A percentile compares a stretch with the other conserved stretches of the same genome.
phyloP scores from a whole-genome alignment of 495 filamentous ascomycete genomes.

The Neurospora hispaniola region DNA sequence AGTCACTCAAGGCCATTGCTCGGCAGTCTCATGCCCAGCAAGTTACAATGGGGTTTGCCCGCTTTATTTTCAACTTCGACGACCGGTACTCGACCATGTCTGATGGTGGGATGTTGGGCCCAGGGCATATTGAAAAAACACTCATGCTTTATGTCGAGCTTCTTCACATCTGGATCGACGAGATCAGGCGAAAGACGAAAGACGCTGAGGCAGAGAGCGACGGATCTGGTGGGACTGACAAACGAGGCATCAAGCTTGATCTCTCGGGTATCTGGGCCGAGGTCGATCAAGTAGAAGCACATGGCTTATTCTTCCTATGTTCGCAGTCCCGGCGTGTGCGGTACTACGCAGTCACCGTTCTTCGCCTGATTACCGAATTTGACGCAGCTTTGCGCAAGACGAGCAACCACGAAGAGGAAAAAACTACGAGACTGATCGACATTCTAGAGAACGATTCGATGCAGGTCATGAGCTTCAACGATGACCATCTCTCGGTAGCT shows the following conservation, averaged over 20 bases:
- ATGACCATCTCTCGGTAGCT: constrained; percentile 82
- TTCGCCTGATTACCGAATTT: constrained; percentile 88
- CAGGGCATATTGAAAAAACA: constrained; percentile 91
- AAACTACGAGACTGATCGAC: constrained; percentile 60
- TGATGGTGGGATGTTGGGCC: constrained; percentile 92
- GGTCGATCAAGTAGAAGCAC: constrained; percentile 93
- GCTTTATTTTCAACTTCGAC: constrained; percentile 98
- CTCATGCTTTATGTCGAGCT: constrained; percentile 87
- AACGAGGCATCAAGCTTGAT: constrained; percentile 65
- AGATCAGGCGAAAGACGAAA: constrained; percentile 78
- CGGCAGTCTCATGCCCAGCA: constrained; percentile 87
- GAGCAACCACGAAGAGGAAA: constrained; percentile 41
- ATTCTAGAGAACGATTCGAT: constrained; percentile 86
- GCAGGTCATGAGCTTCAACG: constrained; percentile 82
- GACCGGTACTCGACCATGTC: constrained; percentile 95
- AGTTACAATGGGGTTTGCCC: constrained; percentile 90
- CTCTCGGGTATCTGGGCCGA: constrained; percentile 78
- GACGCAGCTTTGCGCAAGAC: constrained; percentile 74
- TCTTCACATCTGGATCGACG: constrained; percentile 91
- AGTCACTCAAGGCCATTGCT: constrained; percentile 91
- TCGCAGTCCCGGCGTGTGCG: constrained; percentile 87
- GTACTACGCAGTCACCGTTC: constrained; percentile 80
- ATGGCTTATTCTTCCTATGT: constrained; percentile 96
- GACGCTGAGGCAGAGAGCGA: constrained; percentile 53
- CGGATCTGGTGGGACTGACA: constrained; percentile 47